Percentiles rank a stretch among this genome's conserved stretches.
Evolutionary conservation across 768 basidiomycete genomes (phyloP).

Genomic region (Tephrocybe sp.): DNA sequence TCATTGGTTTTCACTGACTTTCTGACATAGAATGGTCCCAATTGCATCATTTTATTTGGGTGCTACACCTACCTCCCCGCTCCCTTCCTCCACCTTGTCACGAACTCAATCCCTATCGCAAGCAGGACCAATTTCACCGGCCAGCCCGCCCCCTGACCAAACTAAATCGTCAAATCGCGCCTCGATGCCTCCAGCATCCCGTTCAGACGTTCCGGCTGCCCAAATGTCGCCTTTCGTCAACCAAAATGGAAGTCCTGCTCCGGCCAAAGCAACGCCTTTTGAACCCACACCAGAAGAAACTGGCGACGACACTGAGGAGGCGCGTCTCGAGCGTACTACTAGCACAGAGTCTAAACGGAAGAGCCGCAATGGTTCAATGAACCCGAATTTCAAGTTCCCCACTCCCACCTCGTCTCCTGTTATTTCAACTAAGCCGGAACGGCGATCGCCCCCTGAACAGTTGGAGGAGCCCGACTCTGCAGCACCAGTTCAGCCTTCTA

Average conservation of each 20-base stretch:
- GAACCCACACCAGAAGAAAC: slow-evolving; percentile 55
- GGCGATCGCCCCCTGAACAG: slow-evolving; percentile 26
- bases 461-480: slow-evolving; percentile 20
- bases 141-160: slow-evolving; percentile 32
- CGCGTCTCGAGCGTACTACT: slow-evolving; percentile 26
- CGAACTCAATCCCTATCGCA: slow-evolving; percentile 81
- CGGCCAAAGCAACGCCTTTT: slow-evolving; percentile 29
- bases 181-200: slow-evolving; percentile 63
- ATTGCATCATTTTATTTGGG: slow-evolving; percentile 84
- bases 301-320: slow-evolving; percentile 32
- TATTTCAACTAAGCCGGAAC: slow-evolving; percentile 20
- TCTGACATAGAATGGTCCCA: slow-evolving; percentile 69
- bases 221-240: slow-evolving; percentile 39
- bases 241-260: slow-evolving; percentile 28
- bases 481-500: slow-evolving; percentile 13
- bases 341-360: slow-evolving; percentile 35
- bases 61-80: slow-evolving; percentile 48
- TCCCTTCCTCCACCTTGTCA: slow-evolving; percentile 36
- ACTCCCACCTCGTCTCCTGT: slow-evolving; percentile 32
- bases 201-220: slow-evolving; percentile 42
- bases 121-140: slow-evolving; percentile 46
- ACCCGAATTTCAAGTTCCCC: slow-evolving; percentile 73
- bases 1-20: not conserved
- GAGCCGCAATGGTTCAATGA: slow-evolving; percentile 73
- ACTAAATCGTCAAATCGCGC: slow-evolving; percentile 49